Conservation (phyloP, 768 basidiomycete species). For the Galerina marginata region DNA sequence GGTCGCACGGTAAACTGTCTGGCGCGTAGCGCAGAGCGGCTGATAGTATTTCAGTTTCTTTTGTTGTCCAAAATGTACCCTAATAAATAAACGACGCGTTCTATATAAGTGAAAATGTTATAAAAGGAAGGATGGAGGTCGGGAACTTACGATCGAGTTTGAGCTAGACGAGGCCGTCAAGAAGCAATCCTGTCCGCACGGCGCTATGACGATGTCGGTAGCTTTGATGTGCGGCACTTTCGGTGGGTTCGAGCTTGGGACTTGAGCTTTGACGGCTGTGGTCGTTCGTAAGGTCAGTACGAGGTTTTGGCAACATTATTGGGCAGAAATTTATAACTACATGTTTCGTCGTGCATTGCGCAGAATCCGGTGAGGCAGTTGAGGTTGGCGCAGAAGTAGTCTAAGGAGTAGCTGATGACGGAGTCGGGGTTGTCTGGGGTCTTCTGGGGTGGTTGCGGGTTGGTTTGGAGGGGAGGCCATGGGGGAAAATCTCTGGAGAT, state of each 20-base stretch:
- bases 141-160: slow-evolving; percentile 18
- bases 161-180: slow-evolving; percentile 16
- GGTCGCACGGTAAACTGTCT: slow-evolving; percentile 55
- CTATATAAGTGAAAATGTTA: neutral
- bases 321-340: slow-evolving; percentile 37
- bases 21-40: slow-evolving; percentile 48
- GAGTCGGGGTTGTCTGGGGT: slow-evolving; percentile 9
- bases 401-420: slow-evolving; percentile 38
- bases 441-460: neutral
- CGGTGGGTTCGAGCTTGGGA: slow-evolving; percentile 30
- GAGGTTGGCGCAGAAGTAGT: slow-evolving; percentile 56
- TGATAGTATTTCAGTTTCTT: slow-evolving; percentile 44
- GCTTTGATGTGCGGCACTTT: slow-evolving; percentile 28
- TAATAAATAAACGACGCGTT: slow-evolving; percentile 13
- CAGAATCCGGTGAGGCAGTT: slow-evolving; percentile 59
- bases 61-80: slow-evolving; percentile 40
- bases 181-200: slow-evolving; percentile 43
- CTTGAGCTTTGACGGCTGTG: slow-evolving; percentile 35
- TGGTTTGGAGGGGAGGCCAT: slow-evolving; percentile 24
- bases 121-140: neutral
- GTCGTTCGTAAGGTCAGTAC: no score
- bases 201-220: slow-evolving; percentile 14
- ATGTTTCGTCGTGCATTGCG: slow-evolving; percentile 39
- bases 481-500: slow-evolving; percentile 35
- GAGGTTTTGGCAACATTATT: no score